These are phyloP conservation scores for Ambrosia hybrid DNA, from an alignment of 140 eudicot species.

Conservation along the genomic window DNA sequence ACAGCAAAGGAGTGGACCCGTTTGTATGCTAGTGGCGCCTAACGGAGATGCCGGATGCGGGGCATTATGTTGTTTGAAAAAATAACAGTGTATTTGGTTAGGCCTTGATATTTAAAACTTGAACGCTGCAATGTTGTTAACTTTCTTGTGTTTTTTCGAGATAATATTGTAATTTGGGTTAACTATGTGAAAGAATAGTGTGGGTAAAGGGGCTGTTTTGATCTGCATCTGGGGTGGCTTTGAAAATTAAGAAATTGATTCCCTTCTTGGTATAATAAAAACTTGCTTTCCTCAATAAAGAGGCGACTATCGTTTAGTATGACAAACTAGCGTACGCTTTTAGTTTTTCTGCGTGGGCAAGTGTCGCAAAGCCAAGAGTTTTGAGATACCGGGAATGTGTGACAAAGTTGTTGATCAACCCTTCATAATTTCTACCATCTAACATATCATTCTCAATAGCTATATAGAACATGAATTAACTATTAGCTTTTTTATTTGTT, in stretches of 20 bases:
- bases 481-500: too few relatives aligned
- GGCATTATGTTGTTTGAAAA: conserved; percentile 14
- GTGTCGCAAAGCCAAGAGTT: too few relatives aligned
- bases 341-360: too few relatives aligned
- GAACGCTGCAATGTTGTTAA: conserved; percentile 27
- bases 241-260: background rate
- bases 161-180: background rate
- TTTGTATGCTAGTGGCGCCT: conserved; percentile 45
- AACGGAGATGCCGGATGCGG: conserved; percentile 22
- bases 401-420: too few relatives aligned
- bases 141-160: conserved; percentile 27
- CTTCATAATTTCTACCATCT: too few relatives aligned
- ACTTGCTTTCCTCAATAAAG: background rate
- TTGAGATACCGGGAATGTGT: too few relatives aligned
- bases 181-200: background rate
- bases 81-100: conserved; percentile 40
- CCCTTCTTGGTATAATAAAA: too few relatives aligned
- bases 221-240: background rate
- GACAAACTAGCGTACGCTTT: background rate
- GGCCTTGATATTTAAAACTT: conserved; percentile 33
- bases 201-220: conserved; percentile 4
- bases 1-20: conserved; percentile 56
- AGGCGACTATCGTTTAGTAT: background rate
- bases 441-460: too few relatives aligned
- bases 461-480: too few relatives aligned